Conservation (phyloP, 2,329 filamentous ascomycete genomes). For the Xylariaceae sp. region DNA sequence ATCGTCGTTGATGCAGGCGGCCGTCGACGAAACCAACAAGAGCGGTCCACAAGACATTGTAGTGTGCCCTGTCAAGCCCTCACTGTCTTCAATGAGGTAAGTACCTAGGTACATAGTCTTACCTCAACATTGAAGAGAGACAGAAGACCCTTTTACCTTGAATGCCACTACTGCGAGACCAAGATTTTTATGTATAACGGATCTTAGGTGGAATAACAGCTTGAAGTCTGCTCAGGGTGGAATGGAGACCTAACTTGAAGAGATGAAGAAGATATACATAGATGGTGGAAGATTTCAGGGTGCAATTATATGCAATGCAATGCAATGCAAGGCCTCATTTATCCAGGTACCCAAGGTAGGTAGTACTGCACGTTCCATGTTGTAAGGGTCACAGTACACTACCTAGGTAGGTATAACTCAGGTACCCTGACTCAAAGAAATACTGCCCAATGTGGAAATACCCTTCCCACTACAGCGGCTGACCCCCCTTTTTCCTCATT, state of each 20-base stretch:
- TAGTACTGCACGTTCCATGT: too few species aligned
- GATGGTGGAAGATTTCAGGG: constrained; percentile 22
- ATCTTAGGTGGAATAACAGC: too few species aligned
- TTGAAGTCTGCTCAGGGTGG: too few species aligned
- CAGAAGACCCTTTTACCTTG: not conserved
- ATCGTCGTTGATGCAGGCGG: not conserved
- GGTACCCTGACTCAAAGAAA: constrained; percentile 2
- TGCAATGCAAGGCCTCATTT: constrained; percentile 12
- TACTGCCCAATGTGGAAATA: constrained; percentile 22
- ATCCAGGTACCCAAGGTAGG: not conserved
- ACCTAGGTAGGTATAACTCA: not conserved
- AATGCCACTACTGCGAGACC: too few species aligned
- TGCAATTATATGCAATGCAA: constrained; percentile 20
- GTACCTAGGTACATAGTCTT: too few species aligned
- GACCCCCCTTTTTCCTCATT: constrained; percentile 34
- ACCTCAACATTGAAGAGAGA: constrained; percentile 2
- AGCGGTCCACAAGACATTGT: constrained; percentile 8
- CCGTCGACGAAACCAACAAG: not conserved
- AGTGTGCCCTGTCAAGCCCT: too few species aligned
- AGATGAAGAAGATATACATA: constrained; percentile 3
- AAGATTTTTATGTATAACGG: too few species aligned
- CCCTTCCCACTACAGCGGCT: constrained; percentile 32
- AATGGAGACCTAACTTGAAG: not conserved
- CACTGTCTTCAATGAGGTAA: not conserved
- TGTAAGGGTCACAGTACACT: too few species aligned